phyloP scores from a whole-genome alignment of 2,329 filamentous ascomycete species.

The Diaporthe citriasiana region DNA sequence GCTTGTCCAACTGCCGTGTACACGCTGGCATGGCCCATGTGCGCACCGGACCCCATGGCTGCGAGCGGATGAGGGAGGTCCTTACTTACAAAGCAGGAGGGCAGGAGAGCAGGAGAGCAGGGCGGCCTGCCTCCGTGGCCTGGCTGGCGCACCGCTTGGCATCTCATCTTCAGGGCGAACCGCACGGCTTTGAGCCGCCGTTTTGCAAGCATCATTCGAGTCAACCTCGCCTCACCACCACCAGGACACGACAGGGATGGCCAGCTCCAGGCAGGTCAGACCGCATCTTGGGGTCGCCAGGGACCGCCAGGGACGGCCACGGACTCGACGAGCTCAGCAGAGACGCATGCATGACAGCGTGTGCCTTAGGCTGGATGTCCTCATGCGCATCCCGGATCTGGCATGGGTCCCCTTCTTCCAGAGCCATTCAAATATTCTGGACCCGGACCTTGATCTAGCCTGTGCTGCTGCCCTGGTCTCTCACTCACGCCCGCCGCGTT shows the following conservation, averaged over 20 bases:
- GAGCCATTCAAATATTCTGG: slow-evolving; percentile 9
- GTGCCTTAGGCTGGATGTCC: slow-evolving; percentile 10
- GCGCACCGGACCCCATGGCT: too few species aligned
- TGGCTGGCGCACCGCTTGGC: slow-evolving; percentile 5
- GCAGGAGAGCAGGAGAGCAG: neutral
- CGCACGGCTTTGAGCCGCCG: slow-evolving; percentile 27
- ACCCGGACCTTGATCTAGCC: slow-evolving; percentile 6
- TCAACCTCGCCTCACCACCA: slow-evolving; percentile 29
- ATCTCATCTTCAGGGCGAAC: slow-evolving; percentile 18
- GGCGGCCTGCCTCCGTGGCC: too few species aligned
- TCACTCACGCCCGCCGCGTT: neutral
- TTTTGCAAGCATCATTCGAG: slow-evolving; percentile 31
- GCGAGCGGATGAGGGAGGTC: neutral
- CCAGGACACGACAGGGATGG: slow-evolving; percentile 21
- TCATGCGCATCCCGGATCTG: slow-evolving; percentile 25
- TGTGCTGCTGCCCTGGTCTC: neutral
- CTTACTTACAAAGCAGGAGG: too few species aligned
- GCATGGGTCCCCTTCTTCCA: slow-evolving; percentile 24
- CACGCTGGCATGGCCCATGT: too few species aligned
- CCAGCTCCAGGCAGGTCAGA: slow-evolving; percentile 16
- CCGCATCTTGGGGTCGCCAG: slow-evolving; percentile 19
- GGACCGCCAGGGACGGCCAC: neutral
- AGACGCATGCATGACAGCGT: slow-evolving; percentile 30
- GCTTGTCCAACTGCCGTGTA: too few species aligned
- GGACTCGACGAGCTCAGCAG: slow-evolving; percentile 20